Percentiles rank a stretch among this genome's conserved stretches.
These are phyloP conservation scores for Alternaria sp. DNA, from an alignment of 2,329 filamentous ascomycete species.

Conservation along the genomic window DNA sequence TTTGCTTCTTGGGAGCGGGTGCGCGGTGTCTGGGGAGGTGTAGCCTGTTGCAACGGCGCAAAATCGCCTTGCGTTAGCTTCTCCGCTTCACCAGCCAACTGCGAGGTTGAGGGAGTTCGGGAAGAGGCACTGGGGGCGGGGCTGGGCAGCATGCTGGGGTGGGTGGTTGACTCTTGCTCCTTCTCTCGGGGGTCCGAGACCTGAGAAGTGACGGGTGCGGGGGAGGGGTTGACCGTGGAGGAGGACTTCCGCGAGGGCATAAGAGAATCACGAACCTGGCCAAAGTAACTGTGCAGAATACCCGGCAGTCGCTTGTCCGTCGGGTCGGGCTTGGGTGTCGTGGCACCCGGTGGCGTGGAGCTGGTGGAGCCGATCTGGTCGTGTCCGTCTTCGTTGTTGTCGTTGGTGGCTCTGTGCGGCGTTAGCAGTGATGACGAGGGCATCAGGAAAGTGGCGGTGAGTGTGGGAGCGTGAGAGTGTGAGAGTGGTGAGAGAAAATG, in stretches of 20 bases:
- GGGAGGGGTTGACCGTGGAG: conserved; percentile 46
- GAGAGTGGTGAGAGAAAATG: conserved; percentile 20
- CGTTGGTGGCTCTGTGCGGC: conserved; percentile 58
- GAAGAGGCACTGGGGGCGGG: conserved; percentile 56
- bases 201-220: conserved; percentile 40
- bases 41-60: conserved; percentile 76
- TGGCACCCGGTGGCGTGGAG: conserved; percentile 87
- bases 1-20: conserved; percentile 74
- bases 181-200: conserved; percentile 30
- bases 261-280: conserved; percentile 91
- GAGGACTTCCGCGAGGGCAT: conserved; percentile 48
- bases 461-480: conserved; percentile 8
- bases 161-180: conserved; percentile 32
- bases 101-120: conserved; percentile 60
- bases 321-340: conserved; percentile 90
- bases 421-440: conserved; percentile 42
- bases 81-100: conserved; percentile 72
- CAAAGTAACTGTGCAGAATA: conserved; percentile 95
- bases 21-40: conserved; percentile 86
- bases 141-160: conserved; percentile 61
- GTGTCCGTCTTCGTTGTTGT: conserved; percentile 74
- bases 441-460: conserved; percentile 28
- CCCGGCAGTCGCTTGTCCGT: conserved; percentile 94
- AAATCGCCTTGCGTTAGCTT: conserved; percentile 86
- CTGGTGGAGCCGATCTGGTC: conserved; percentile 81